Evolutionary conservation across 805 yeast genomes (phyloP).

Genomic region (Metschnikowia proteae): DNA sequence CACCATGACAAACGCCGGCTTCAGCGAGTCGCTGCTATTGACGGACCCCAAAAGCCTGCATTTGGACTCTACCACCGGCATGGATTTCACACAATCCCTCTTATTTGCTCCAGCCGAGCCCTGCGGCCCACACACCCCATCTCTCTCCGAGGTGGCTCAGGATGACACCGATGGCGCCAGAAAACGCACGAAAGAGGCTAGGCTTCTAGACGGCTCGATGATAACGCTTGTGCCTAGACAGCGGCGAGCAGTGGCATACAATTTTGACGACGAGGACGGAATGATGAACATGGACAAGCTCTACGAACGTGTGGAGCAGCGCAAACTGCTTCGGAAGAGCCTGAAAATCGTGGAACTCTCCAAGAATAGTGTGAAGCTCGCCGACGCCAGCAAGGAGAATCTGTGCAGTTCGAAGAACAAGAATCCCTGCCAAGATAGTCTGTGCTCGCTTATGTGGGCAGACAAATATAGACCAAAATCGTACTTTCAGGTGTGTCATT

Average conservation of each 20-base stretch:
- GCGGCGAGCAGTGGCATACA: background rate
- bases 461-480: slow-evolving; percentile 38
- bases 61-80: background rate
- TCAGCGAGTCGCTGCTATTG: slow-evolving; percentile 17
- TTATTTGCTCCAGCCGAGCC: slow-evolving; percentile 2
- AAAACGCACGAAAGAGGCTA: slow-evolving; percentile 7
- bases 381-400: background rate
- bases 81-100: slow-evolving; percentile 7
- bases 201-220: slow-evolving; percentile 13
- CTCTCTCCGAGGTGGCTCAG: background rate
- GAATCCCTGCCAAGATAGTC: background rate
- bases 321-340: slow-evolving; percentile 11
- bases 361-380: background rate
- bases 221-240: slow-evolving; percentile 13
- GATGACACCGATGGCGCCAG: background rate
- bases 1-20: slow-evolving; percentile 15
- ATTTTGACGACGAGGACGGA: slow-evolving; percentile 10
- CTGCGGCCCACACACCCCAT: background rate
- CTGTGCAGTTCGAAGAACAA: too few relatives aligned
- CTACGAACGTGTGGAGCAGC: slow-evolving; percentile 15
- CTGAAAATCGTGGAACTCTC: slow-evolving; percentile 1
- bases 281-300: slow-evolving; percentile 16
- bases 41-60: background rate
- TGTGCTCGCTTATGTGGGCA: slow-evolving; percentile 27
- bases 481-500: slow-evolving; percentile 38